Percentiles rank a stretch among this genome's conserved stretches.
Evolutionary conservation across 164 flowering plant genomes (phyloP).

Genomic region (Liquidambar formosana): DNA sequence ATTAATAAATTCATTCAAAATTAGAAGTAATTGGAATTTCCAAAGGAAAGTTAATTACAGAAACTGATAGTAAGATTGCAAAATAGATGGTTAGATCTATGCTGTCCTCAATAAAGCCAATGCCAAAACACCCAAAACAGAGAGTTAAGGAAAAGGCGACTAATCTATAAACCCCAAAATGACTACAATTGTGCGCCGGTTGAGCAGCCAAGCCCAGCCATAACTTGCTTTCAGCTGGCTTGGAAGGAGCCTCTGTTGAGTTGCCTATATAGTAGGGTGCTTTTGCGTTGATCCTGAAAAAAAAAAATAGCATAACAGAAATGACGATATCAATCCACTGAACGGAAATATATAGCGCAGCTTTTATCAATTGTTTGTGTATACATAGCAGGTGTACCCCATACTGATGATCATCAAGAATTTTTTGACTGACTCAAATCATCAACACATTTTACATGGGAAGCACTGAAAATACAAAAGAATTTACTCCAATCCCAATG

Average conservation of each 20-base stretch:
- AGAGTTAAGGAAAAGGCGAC: conserved; percentile 49
- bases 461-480: neutral
- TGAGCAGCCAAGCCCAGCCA: conserved; percentile 67
- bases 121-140: conserved; percentile 22
- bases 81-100: conserved; percentile 12
- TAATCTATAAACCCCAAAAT: neutral
- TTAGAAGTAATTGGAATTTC: neutral
- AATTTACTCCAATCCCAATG: no score
- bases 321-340: neutral
- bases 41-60: conserved; percentile 12
- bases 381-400: neutral
- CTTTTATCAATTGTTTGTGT: neutral
- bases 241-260: conserved; percentile 10
- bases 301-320: neutral
- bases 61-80: conserved; percentile 13
- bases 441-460: no score
- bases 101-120: neutral
- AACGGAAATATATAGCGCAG: neutral
- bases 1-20: neutral
- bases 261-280: conserved; percentile 49
- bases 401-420: neutral
- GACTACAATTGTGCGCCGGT: conserved; percentile 16
- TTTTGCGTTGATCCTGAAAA: conserved; percentile 52
- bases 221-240: conserved; percentile 34
- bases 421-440: neutral